Percentiles rank a stretch among this genome's conserved stretches.
phyloP scores from a whole-genome alignment of 2,329 filamentous ascomycete species.

The Calonectria henricotiae region DNA sequence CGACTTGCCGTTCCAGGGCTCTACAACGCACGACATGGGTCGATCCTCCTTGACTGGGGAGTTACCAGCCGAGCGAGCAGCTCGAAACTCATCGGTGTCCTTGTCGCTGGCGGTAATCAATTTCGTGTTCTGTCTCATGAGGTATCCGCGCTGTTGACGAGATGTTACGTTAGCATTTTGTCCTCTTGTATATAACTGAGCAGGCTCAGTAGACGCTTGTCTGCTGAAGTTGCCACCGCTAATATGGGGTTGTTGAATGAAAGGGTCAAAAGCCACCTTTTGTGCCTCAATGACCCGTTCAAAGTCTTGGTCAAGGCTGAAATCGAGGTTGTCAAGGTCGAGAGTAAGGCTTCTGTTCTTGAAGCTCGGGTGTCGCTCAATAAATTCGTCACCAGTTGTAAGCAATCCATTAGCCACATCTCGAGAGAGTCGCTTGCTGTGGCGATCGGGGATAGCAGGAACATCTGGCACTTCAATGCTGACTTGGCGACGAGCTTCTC shows the following conservation, averaged over 20 bases:
- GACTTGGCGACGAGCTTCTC: constrained; percentile 87
- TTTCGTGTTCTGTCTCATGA: constrained; percentile 99
- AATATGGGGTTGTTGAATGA: constrained; percentile 47
- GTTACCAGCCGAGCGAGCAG: constrained; percentile 75
- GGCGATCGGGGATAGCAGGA: constrained; percentile 75
- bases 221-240: constrained; percentile 54
- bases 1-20: constrained; percentile 92
- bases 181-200: constrained; percentile 38
- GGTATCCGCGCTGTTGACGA: constrained; percentile 90
- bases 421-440: constrained; percentile 70
- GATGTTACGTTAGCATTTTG: constrained; percentile 75
- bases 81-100: constrained; percentile 70
- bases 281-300: constrained; percentile 95
- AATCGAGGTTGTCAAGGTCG: constrained; percentile 86
- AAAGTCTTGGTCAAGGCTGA: constrained; percentile 93
- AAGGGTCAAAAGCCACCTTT: constrained; percentile 78
- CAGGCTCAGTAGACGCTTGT: constrained; percentile 64
- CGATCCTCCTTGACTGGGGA: constrained; percentile 84
- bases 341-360: constrained; percentile 88
- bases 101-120: constrained; percentile 93
- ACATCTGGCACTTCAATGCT: constrained; percentile 80
- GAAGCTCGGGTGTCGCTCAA: constrained; percentile 80
- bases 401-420: constrained; percentile 63
- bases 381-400: constrained; percentile 60
- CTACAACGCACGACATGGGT: constrained; percentile 94